These are phyloP conservation scores for Botryotinia narcissicola DNA, from an alignment of 2,329 filamentous ascomycete genomes.

Conservation along the genomic window DNA sequence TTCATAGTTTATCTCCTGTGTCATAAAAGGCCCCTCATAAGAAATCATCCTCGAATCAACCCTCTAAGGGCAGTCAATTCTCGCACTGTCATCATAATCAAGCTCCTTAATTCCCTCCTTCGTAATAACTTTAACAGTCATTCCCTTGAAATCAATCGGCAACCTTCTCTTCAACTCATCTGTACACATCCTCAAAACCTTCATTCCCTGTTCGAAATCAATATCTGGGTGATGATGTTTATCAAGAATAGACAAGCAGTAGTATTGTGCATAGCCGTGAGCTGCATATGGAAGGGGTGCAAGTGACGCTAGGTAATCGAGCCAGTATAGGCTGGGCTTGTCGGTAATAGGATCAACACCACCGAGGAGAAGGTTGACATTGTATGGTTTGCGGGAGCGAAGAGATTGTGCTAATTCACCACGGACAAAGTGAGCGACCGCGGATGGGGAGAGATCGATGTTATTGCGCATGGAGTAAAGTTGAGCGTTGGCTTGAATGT, in stretches of 20 bases:
- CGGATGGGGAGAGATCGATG: slow-evolving; percentile 83
- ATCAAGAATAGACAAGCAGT: slow-evolving; percentile 95
- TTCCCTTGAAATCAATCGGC: slow-evolving; percentile 98
- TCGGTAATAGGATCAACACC: slow-evolving; percentile 89
- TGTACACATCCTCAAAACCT: slow-evolving; percentile 90
- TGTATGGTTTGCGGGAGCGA: slow-evolving; percentile 90
- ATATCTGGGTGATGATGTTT: slow-evolving; percentile 99
- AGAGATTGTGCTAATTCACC: slow-evolving; percentile 88
- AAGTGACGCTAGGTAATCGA: slow-evolving; percentile 90
- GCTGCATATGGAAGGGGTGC: slow-evolving; percentile 91
- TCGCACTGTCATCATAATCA: slow-evolving; percentile 70
- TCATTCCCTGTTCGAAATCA: slow-evolving; percentile 80
- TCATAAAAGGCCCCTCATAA: slow-evolving; percentile 17
- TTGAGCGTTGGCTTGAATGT: slow-evolving; percentile 96
- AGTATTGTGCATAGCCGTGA: slow-evolving; percentile 98
- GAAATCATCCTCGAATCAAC: background rate
- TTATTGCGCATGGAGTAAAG: slow-evolving; percentile 99
- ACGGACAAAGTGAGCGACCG: slow-evolving; percentile 89
- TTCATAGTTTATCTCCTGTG: slow-evolving; percentile 17
- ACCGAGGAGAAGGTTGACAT: slow-evolving; percentile 91
- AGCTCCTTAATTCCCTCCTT: slow-evolving; percentile 88
- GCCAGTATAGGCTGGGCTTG: slow-evolving; percentile 92
- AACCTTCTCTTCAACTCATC: slow-evolving; percentile 95
- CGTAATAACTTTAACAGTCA: slow-evolving; percentile 89
- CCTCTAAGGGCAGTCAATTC: slow-evolving; percentile 34